A percentile compares a stretch with the other conserved stretches of the same genome.
phyloP scores from a whole-genome alignment of 129 eudicot species.

The Daucus carota region DNA sequence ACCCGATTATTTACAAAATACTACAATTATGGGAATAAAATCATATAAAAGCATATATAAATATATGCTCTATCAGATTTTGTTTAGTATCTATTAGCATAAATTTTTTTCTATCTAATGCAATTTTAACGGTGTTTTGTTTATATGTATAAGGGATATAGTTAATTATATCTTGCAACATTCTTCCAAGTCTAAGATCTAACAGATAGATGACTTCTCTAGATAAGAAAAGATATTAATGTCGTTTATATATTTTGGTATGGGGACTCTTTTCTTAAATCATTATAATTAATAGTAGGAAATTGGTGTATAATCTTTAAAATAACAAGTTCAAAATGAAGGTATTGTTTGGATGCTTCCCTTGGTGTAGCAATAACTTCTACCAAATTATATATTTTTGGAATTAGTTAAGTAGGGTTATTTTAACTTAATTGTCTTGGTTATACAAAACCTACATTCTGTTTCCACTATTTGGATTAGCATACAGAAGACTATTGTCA shows the following conservation, averaged over 20 bases:
- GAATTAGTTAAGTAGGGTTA: no score
- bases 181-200: background rate
- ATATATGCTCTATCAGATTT: no score
- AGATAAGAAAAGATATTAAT: background rate
- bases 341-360: background rate
- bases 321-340: background rate
- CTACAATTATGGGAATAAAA: no score
- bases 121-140: background rate
- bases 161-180: background rate
- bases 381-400: no score
- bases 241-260: background rate
- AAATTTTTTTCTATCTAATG: background rate
- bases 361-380: background rate
- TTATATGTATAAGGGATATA: background rate
- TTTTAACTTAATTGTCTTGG: background rate
- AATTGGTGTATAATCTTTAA: background rate
- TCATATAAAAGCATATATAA: no score
- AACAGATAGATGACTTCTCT: background rate
- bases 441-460: no score
- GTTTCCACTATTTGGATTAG: background rate
- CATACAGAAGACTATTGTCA: background rate
- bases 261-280: background rate
- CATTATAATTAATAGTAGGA: background rate
- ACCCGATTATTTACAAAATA: no score
- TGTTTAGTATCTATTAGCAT: background rate